A percentile compares a stretch with the other conserved stretches of the same genome.
These are phyloP conservation scores for Gymnopus androsaceus DNA, from an alignment of 1,284 basidiomycete species.

Conservation along the genomic window DNA sequence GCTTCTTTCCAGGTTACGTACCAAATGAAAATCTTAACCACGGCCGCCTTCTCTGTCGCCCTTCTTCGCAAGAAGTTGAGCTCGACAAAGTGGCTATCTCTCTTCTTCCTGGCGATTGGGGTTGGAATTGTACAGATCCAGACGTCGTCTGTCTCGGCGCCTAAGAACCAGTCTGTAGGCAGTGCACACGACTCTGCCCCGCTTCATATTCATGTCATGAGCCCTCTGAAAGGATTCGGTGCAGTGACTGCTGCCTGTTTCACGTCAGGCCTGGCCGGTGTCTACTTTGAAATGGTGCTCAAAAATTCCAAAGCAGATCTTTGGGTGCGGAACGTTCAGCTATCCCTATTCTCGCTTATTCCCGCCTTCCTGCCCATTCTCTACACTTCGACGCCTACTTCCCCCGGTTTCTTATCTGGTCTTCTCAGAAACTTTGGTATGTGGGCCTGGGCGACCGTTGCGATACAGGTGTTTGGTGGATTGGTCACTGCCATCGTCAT, in stretches of 20 bases:
- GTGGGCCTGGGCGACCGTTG: constrained; percentile 94
- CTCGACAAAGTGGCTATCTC: constrained; percentile 79
- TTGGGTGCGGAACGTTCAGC: constrained; percentile 96
- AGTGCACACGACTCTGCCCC: constrained; percentile 56
- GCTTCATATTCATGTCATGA: constrained; percentile 59
- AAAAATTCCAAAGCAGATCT: constrained; percentile 89
- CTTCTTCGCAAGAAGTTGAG: constrained; percentile 78
- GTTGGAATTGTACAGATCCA: constrained; percentile 94
- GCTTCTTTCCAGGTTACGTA: constrained; percentile 93
- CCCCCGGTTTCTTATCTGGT: constrained; percentile 43
- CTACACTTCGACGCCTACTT: constrained; percentile 42
- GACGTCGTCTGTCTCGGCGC: constrained; percentile 41
- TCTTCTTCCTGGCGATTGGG: constrained; percentile 83
- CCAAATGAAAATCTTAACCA: constrained; percentile 96
- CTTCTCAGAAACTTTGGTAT: constrained; percentile 80
- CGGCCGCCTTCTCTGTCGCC: constrained; percentile 87
- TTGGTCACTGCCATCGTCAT: constrained; percentile 88
- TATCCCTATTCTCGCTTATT: constrained; percentile 91
- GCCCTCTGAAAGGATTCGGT: constrained; percentile 80
- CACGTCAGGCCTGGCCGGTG: constrained; percentile 94
- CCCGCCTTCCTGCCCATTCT: constrained; percentile 76
- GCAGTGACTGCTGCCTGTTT: constrained; percentile 93
- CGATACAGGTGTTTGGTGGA: constrained; percentile 89
- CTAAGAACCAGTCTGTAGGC: constrained; percentile 43
- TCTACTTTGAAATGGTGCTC: constrained; percentile 98